These are phyloP conservation scores for Pugionium cornutum DNA, from an alignment of 345 rosid species.

Conservation along the genomic window DNA sequence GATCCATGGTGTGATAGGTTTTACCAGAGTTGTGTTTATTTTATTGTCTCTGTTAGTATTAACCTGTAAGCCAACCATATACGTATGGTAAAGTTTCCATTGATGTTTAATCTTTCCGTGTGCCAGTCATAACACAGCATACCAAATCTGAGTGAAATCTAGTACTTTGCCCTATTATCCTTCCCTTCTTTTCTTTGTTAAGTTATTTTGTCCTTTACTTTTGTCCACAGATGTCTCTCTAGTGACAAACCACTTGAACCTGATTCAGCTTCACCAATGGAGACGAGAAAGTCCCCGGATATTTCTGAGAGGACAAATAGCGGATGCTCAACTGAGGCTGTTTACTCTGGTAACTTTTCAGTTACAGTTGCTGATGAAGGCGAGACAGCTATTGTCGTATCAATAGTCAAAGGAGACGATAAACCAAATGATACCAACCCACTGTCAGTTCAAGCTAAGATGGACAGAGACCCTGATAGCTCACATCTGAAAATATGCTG, in stretches of 20 bases:
- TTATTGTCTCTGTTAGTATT: slow-evolving; percentile 1
- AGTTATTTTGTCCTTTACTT: slow-evolving; percentile 15
- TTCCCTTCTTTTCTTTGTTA: slow-evolving; percentile 11
- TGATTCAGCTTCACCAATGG: slow-evolving; percentile 40
- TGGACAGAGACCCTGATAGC: slow-evolving; percentile 42
- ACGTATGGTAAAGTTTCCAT: background rate
- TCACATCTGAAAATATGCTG: slow-evolving; percentile 35
- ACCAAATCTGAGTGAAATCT: slow-evolving; percentile 20
- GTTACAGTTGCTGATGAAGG: slow-evolving; percentile 90
- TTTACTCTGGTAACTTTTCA: slow-evolving; percentile 66
- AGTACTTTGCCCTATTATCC: background rate
- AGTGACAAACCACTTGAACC: slow-evolving; percentile 52
- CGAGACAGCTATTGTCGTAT: slow-evolving; percentile 90
- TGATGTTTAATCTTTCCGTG: background rate
- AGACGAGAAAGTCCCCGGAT: slow-evolving; percentile 43
- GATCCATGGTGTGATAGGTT: slow-evolving; percentile 25
- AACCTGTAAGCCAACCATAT: slow-evolving; percentile 14
- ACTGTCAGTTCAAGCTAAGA: slow-evolving; percentile 40
- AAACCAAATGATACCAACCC: slow-evolving; percentile 47
- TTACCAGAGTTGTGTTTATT: background rate
- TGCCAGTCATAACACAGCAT: background rate
- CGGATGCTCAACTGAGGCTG: slow-evolving; percentile 51
- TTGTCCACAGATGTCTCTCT: slow-evolving; percentile 59
- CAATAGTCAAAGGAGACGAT: slow-evolving; percentile 62
- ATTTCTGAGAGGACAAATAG: slow-evolving; percentile 46